Conservation (phyloP, 2,329 filamentous ascomycete genomes). For the Aspergillus udagawae region DNA sequence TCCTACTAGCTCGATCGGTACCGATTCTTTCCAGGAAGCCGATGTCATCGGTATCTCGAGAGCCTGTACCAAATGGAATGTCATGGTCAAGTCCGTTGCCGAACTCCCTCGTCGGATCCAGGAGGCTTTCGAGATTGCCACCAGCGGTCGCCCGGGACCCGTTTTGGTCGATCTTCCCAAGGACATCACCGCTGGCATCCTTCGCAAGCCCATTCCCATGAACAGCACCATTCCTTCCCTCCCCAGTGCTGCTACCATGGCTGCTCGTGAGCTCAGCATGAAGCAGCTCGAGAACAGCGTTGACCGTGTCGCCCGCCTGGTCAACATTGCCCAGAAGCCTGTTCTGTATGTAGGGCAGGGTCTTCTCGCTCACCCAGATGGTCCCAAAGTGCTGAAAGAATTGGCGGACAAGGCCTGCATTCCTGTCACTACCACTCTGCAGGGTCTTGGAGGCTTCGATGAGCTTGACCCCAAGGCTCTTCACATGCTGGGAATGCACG, state of each 20-base stretch:
- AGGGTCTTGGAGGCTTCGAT: slow-evolving; percentile 87
- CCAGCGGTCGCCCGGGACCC: slow-evolving; percentile 85
- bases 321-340: slow-evolving; percentile 89
- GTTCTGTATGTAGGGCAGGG: slow-evolving; percentile 94
- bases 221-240: slow-evolving; percentile 69
- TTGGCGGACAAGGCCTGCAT: slow-evolving; percentile 88
- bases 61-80: slow-evolving; percentile 98
- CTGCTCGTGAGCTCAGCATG: slow-evolving; percentile 68
- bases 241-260: slow-evolving; percentile 80
- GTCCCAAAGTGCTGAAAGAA: slow-evolving; percentile 73
- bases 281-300: slow-evolving; percentile 72
- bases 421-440: slow-evolving; percentile 92
- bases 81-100: slow-evolving; percentile 93
- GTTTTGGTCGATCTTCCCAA: slow-evolving; percentile 95
- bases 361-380: slow-evolving; percentile 74
- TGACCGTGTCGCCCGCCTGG: slow-evolving; percentile 69
- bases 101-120: slow-evolving; percentile 93
- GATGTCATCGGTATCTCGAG: slow-evolving; percentile 92
- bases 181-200: slow-evolving; percentile 83
- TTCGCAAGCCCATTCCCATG: slow-evolving; percentile 79
- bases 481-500: slow-evolving; percentile 99
- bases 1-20: slow-evolving; percentile 81
- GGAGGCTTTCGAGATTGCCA: slow-evolving; percentile 97
- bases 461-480: slow-evolving; percentile 91
- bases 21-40: slow-evolving; percentile 94